These are phyloP conservation scores for Naganishia sp. DNA, from an alignment of 1,284 basidiomycete species.

Conservation along the genomic window DNA sequence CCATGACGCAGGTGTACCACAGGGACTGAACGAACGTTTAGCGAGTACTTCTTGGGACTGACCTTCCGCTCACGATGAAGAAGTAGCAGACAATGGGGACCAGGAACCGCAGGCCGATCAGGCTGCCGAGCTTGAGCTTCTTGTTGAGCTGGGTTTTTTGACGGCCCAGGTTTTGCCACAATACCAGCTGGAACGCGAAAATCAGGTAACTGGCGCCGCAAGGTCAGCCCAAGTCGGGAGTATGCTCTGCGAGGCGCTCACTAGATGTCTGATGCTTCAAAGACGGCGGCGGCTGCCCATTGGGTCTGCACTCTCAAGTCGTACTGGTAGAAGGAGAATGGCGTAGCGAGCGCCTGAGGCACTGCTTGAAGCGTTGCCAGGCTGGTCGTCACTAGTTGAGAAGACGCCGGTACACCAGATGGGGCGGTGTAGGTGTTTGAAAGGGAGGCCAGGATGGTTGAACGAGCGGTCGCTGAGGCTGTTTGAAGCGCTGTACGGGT, in stretches of 20 bases:
- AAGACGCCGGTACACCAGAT: constrained; percentile 9
- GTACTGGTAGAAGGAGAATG: constrained; percentile 42
- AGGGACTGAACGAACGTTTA: constrained; percentile 36
- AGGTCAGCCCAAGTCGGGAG: not conserved
- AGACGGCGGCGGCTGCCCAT: constrained; percentile 46
- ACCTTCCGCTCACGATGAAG: constrained; percentile 39
- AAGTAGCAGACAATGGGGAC: constrained; percentile 45
- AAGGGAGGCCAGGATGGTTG: constrained; percentile 25
- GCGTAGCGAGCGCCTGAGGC: constrained; percentile 45
- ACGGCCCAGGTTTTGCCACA: constrained; percentile 39
- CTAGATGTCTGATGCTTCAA: constrained; percentile 50
- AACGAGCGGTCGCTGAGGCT: constrained; percentile 13
- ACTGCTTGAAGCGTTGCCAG: constrained; percentile 35
- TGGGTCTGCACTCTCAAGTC: constrained; percentile 43
- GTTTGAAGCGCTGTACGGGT: constrained; percentile 20
- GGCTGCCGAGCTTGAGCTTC: constrained; percentile 38
- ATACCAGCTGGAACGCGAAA: constrained; percentile 44
- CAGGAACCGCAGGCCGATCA: constrained; percentile 39
- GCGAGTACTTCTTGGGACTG: not conserved
- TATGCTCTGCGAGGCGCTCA: constrained; percentile 34
- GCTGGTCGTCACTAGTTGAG: constrained; percentile 34
- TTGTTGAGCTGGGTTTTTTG: constrained; percentile 40
- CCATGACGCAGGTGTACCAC: constrained; percentile 43
- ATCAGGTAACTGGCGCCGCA: constrained; percentile 35
- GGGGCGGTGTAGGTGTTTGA: constrained; percentile 18